Base-by-base conservation (phyloP, 2,329 filamentous ascomycete genomes). In the Leptoxyphium fumago region DNA sequence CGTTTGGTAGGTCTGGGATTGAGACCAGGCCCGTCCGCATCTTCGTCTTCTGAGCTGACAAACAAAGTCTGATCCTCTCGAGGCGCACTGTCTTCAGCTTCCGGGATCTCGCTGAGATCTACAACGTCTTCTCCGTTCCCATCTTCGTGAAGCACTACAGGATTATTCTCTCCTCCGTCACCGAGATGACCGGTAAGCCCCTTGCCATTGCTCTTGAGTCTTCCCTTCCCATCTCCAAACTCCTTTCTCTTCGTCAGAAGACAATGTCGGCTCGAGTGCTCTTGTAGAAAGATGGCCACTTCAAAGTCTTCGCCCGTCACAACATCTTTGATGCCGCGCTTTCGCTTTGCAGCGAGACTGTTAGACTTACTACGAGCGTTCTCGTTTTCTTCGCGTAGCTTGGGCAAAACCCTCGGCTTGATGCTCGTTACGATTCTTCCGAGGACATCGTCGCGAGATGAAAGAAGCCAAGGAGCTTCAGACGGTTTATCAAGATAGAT, bases 401-500 rank as follows among this genome's bases (percentile, higher is more conserved):
- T 96, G 1, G 89, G 89, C 18, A 95, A 68, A 2, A 98, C 85
- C 29, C 89, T 71, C 1, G 87, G 89, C 9, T 84, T 82, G 43
- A 96, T 80, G 47, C 80, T 82, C 60, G 85, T 77, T 46, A 98
- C 87, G 54, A 96, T 80, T 50, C 81, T 82, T 34, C 82, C 79
- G 11, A 98, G 74, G 13, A 89, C 75, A 2, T 84, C 78, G 53
- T 87, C 72, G 50, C 80, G 77, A 30, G 82, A 73, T 55, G 83
- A 82, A 51, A 94, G 74, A 14, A 98, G 76, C 79, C 93, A 95
- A 57, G 81, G 80, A 18, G 78, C 77, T 48, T 94, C 77, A 10
- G 82, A 77, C 0, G 91, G 91, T 55, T 89, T 88, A 51, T 96
- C 89, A 40, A 95, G 78, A 64, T 96, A 96, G 53, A 98, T 91